Base-by-base conservation (phyloP, 495 filamentous ascomycete species). In the Bacidia gigantensis region DNA sequence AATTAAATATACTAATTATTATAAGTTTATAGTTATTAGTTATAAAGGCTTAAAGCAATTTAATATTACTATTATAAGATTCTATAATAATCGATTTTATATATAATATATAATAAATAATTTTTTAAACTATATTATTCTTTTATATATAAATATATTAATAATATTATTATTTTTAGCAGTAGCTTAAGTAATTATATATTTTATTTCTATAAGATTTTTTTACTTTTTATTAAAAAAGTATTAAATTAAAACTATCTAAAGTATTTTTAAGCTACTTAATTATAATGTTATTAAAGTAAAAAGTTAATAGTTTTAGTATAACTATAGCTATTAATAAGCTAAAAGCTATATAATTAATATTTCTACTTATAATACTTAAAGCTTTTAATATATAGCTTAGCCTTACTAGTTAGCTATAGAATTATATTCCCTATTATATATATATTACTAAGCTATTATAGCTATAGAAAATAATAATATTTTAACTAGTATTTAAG, bases 51-150 rank as follows among this genome's bases (percentile, higher is more conserved):
- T 44, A 9, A 18, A 44, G 14, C 9, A 44, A 9, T 18, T 44
- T 44, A 7, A 7, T 22, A 18, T n/a, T n/a, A n/a, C n/a, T n/a
- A n/a, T n/a, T n/a, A n/a, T n/a, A n/a, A n/a, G n/a, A n/a, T n/a
- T n/a, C n/a, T 44, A 44, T 18, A 7, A 18, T 9, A 18, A 44
- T 17, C 21, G 5, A 5, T 46, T 14, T 46, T 46, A 25, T 51
- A 41, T 21, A 51, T 51, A 38, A 41, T 5, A 44, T 44, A 17
- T 20, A 20, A 3, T 43, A 17, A 12, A 11, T n/a, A 10, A 14
- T 41, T 24, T 41, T 51, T 11, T 51, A 40, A 51, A 21, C n/a
- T 41, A 21, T 51, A 44, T 12, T 51, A 51, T 41, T 21, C 21
- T 51, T 44, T 41, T 41, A 3, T 51, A 21, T 14, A 17, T 51